These are phyloP conservation scores for Apiotrichum akiyoshidainum DNA, from an alignment of 1,284 basidiomycete species.

Conservation along the genomic window DNA sequence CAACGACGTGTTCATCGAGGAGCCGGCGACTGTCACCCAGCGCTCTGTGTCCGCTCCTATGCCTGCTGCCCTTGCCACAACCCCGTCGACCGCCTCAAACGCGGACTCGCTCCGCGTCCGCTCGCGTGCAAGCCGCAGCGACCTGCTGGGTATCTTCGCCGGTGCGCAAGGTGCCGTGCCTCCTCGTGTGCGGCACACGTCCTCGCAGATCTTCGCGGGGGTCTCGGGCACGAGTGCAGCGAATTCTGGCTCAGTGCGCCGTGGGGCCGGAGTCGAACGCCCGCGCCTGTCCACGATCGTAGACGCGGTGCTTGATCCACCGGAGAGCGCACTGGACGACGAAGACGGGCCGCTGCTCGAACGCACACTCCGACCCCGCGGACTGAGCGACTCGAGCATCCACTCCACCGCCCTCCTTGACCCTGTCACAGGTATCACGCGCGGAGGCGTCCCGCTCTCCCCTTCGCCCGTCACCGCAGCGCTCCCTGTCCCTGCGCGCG, in stretches of 20 bases:
- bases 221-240: conserved; percentile 6
- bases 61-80: background rate
- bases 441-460: background rate
- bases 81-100: background rate
- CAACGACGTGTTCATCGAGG: conserved; percentile 4
- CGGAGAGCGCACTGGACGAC: conserved; percentile 37
- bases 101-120: conserved; percentile 5
- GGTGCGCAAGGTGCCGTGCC: conserved; percentile 61
- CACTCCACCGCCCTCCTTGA: conserved; percentile 67
- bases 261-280: conserved; percentile 14
- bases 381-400: conserved; percentile 85
- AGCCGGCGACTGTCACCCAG: background rate
- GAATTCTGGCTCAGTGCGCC: background rate
- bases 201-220: conserved; percentile 36
- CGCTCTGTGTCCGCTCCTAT: conserved; percentile 5
- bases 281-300: conserved; percentile 60
- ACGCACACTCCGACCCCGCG: conserved; percentile 68
- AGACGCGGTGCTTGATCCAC: conserved; percentile 70
- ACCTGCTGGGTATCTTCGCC: conserved; percentile 70
- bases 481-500: background rate
- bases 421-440: background rate
- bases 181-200: conserved; percentile 30
- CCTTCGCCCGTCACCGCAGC: background rate
- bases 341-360: conserved; percentile 53
- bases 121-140: conserved; percentile 37